Base-by-base conservation (phyloP, 1,139 yeast genomes). In the Lodderomyces metapsilosis region DNA sequence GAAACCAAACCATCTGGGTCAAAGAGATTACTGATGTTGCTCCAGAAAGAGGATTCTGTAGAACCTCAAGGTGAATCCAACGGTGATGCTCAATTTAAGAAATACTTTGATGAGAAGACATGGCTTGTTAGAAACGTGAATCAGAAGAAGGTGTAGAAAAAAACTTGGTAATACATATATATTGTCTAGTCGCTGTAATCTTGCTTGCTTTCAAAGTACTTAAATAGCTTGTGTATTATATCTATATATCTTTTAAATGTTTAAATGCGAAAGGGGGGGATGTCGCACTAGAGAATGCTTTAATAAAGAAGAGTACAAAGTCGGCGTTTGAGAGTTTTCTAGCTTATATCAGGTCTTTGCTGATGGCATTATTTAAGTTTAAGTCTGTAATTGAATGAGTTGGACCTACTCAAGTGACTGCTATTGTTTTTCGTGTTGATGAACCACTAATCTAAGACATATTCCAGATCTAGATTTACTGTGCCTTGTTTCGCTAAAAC, bases 101-200 rank as follows among this genome's bases (percentile, higher is more conserved):
- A 31, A 21, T 37, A 37, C 25, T 37, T 37, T 37, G 40, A 37
- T 31, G 94, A 88, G 60, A 88, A 85, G 52, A 79, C 88, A 31
- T 92, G 98, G 40, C 30, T 37, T 12, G 32, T 31, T 21, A 21
- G 40, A 30, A 37, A 37, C 31, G 32, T 11, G 2, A 17, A 25
- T 22, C 32, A 13, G 32, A 23, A 27, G 24, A 27, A 20, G 12
- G 35, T 32, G 5, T 32, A 32, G 11, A 15, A 11, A 23, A 10
- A 11, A 10, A 10, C 9, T 4, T 23, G n/a, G n/a, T 23, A 10
- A 11, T 23, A 23, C 25, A 23, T 23, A 10, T 23, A 23, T 20
- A 20, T 20, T 5, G 22, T 8, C 22, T 20, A 20, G 22, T 20
- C 8, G 8, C 22, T 20, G 22, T 20, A 20, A 5, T 20, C 8